phyloP scores from a whole-genome alignment of 129 eudicot genomes.

The Flaveria brownii region DNA sequence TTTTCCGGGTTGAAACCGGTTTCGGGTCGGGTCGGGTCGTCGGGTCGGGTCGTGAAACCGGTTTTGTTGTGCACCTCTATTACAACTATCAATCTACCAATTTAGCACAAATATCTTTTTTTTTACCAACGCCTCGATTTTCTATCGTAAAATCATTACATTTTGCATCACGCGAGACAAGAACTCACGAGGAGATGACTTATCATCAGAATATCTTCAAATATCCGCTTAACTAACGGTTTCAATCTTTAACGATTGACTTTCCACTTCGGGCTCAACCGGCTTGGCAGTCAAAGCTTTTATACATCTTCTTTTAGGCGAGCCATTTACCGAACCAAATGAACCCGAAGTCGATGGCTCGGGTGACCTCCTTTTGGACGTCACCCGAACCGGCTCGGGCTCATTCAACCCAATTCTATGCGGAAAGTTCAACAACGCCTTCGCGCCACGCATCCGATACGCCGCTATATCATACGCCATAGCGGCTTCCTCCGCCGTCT shows the following conservation, averaged over 20 bases:
- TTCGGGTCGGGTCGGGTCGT: too few relatives aligned
- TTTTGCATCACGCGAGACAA: too few relatives aligned
- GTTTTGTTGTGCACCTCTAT: too few relatives aligned
- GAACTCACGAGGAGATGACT: too few relatives aligned
- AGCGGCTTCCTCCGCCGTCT: slow-evolving; percentile 92
- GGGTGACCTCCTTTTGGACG: slow-evolving; percentile 65
- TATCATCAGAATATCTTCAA: too few relatives aligned
- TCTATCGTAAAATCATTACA: too few relatives aligned
- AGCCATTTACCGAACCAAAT: slow-evolving; percentile 57
- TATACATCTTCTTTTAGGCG: slow-evolving; percentile 49
- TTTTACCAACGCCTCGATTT: too few relatives aligned
- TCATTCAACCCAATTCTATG: slow-evolving; percentile 61
- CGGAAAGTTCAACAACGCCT: slow-evolving; percentile 76
- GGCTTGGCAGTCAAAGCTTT: slow-evolving; percentile 36
- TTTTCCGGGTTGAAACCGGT: too few relatives aligned
- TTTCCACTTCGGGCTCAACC: slow-evolving; percentile 59
- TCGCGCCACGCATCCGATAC: slow-evolving; percentile 80
- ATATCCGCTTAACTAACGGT: slow-evolving; percentile 25
- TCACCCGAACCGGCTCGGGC: slow-evolving; percentile 79
- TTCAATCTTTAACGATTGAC: slow-evolving; percentile 45
- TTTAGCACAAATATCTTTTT: background rate
- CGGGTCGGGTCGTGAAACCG: too few relatives aligned
- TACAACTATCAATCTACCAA: slow-evolving; percentile 1
- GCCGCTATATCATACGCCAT: slow-evolving; percentile 82
- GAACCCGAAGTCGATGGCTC: slow-evolving; percentile 56